Percentiles rank a stretch among this genome's conserved stretches.
Evolutionary conservation across 2,329 filamentous ascomycete genomes (phyloP).

Genomic region (Dryadomyces quercus-mongolicae): DNA sequence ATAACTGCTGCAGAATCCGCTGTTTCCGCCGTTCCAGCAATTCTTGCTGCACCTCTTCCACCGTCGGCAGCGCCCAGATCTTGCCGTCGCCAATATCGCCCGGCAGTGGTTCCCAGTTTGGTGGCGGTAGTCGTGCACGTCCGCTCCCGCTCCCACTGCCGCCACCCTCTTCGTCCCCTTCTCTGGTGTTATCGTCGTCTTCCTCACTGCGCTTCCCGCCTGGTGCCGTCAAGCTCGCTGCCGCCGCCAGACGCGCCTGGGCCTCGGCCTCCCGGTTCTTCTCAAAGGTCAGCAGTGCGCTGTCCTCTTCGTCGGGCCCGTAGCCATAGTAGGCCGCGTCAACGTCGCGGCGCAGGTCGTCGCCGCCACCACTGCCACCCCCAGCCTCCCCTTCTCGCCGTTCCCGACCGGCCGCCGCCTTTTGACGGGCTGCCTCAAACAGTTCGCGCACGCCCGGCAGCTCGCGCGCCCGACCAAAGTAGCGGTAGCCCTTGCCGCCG

Average conservation of each 20-base stretch:
- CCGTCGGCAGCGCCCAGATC: conserved; percentile 70
- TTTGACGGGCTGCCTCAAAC: conserved; percentile 63
- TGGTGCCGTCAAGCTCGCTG: conserved; percentile 21
- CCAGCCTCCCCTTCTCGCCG: not conserved
- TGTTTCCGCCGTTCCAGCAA: conserved; percentile 74
- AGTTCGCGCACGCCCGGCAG: conserved; percentile 93
- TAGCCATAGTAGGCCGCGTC: conserved; percentile 96
- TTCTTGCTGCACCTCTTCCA: conserved; percentile 91
- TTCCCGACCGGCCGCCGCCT: not conserved
- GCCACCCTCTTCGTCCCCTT: not conserved
- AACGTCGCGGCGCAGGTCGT: conserved; percentile 62
- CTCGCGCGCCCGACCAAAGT: conserved; percentile 79
- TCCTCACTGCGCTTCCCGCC: conserved; percentile 1
- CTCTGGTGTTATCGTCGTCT: conserved; percentile 28
- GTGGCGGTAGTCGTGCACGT: conserved; percentile 33
- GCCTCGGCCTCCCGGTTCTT: conserved; percentile 73
- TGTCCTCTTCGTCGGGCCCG: conserved; percentile 84
- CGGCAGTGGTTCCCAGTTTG: conserved; percentile 74
- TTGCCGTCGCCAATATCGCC: conserved; percentile 77
- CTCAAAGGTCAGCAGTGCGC: conserved; percentile 69
- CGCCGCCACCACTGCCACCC: conserved; percentile 22
- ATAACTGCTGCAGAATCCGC: conserved; percentile 65
- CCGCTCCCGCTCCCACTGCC: too few relatives aligned
- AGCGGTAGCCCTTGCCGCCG: conserved; percentile 67
- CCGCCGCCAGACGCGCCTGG: conserved; percentile 51